These are phyloP conservation scores for Paraconiothyrium sp. DNA, from an alignment of 2,329 filamentous ascomycete species.

Conservation along the genomic window DNA sequence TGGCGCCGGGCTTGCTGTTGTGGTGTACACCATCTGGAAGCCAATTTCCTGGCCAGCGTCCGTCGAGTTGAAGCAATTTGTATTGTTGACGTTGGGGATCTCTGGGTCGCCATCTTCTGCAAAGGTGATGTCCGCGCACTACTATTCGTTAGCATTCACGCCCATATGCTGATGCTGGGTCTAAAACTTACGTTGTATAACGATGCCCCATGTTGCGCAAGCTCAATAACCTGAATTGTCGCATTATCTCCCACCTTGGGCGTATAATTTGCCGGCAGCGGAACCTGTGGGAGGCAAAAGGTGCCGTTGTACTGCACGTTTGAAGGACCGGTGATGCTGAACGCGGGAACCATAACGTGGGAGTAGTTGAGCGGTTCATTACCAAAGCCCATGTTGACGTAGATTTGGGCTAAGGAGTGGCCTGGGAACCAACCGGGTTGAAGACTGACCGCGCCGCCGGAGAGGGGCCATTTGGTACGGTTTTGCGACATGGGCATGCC, in stretches of 20 bases:
- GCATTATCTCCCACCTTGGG: conserved; percentile 86
- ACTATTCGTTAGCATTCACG: background rate
- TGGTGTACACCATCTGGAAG: conserved; percentile 80
- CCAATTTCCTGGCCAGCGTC: conserved; percentile 60
- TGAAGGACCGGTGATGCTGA: conserved; percentile 82
- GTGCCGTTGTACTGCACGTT: conserved; percentile 88
- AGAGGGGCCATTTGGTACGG: conserved; percentile 89
- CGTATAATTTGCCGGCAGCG: conserved; percentile 75
- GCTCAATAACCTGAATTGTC: conserved; percentile 88
- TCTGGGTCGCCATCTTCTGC: conserved; percentile 73
- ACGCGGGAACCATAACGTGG: conserved; percentile 78
- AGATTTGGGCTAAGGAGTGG: conserved; percentile 82
- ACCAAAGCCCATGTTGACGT: conserved; percentile 90
- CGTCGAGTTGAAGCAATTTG: conserved; percentile 90
- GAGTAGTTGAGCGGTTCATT: conserved; percentile 88
- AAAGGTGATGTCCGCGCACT: conserved; percentile 97
- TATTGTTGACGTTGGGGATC: conserved; percentile 76
- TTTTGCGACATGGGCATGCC: conserved; percentile 81
- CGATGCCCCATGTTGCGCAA: conserved; percentile 82
- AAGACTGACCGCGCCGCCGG: conserved; percentile 85
- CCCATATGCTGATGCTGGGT: background rate
- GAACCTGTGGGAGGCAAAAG: conserved; percentile 89
- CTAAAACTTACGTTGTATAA: conserved; percentile 74
- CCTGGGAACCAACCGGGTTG: conserved; percentile 98
- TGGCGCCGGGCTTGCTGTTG: conserved; percentile 45